phyloP scores from a whole-genome alignment of 768 basidiomycete genomes.

The Suillus subaureus region DNA sequence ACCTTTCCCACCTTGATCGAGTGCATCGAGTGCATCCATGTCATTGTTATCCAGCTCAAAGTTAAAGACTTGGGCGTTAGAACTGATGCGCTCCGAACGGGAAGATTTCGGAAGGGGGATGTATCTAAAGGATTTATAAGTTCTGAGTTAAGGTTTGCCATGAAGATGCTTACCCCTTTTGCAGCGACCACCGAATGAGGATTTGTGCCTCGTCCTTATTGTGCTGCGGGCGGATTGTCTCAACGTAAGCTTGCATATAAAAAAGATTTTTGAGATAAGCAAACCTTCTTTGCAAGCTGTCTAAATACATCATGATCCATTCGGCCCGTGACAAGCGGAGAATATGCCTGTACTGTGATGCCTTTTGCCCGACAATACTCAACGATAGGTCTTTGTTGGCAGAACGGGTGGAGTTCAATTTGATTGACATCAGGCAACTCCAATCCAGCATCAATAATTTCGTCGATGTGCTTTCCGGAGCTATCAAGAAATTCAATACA shows the following conservation, averaged over 20 bases:
- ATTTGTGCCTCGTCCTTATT: conserved; percentile 41
- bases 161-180: conserved; percentile 30
- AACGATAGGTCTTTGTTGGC: conserved; percentile 77
- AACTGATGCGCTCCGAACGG: conserved; percentile 61
- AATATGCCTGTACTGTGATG: conserved; percentile 72
- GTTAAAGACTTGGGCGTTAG: conserved; percentile 75
- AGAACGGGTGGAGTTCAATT: conserved; percentile 68
- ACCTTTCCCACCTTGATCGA: conserved; percentile 72
- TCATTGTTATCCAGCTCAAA: conserved; percentile 69
- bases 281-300: conserved; percentile 59
- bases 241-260: background rate
- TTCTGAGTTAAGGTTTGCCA: background rate
- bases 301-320: conserved; percentile 53
- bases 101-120: conserved; percentile 82
- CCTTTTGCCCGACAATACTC: conserved; percentile 62
- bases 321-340: conserved; percentile 65
- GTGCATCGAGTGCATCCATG: conserved; percentile 59
- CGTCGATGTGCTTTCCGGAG: conserved; percentile 28
- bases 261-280: conserved; percentile 10
- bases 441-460: conserved; percentile 27
- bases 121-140: conserved; percentile 42
- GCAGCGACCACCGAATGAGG: conserved; percentile 55
- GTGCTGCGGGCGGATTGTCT: conserved; percentile 22
- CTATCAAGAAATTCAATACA: conserved; percentile 13
- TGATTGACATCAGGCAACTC: conserved; percentile 34